Conservation (phyloP, 2,329 filamentous ascomycete species). For the Sclerotinia glacialis region DNA sequence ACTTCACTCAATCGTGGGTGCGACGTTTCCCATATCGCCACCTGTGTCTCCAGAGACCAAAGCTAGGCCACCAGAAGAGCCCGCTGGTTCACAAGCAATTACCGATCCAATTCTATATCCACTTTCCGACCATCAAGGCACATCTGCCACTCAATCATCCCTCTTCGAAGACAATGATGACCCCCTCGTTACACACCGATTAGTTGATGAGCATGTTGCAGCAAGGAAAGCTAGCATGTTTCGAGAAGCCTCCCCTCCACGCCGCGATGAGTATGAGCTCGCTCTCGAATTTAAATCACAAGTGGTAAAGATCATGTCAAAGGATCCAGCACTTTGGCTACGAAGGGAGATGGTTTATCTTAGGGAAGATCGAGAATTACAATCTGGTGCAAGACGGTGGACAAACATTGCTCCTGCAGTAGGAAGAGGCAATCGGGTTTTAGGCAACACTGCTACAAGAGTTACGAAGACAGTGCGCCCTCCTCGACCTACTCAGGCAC, state of each 20-base stretch:
- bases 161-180: constrained; percentile 49
- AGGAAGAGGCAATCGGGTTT: background rate
- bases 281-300: constrained; percentile 53
- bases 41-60: constrained; percentile 54
- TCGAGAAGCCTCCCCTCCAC: constrained; percentile 47
- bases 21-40: constrained; percentile 50
- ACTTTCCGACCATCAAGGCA: constrained; percentile 41
- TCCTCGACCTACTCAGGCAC: constrained; percentile 23
- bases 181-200: constrained; percentile 40
- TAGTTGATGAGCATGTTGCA: constrained; percentile 47
- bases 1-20: constrained; percentile 40
- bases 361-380: constrained; percentile 32
- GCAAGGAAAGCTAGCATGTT: constrained; percentile 41
- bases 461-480: constrained; percentile 20
- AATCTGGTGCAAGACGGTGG: constrained; percentile 31
- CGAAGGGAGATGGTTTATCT: constrained; percentile 35
- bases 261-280: constrained; percentile 53
- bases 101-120: constrained; percentile 60
- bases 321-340: constrained; percentile 34
- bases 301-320: constrained; percentile 43
- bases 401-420: constrained; percentile 34
- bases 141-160: constrained; percentile 47
- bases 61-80: constrained; percentile 28
- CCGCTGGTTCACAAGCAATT: constrained; percentile 39
- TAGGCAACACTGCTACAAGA: constrained; percentile 18